Base-by-base conservation (phyloP, 2,329 filamentous ascomycete genomes). In the Chaetomiaceae sp. region DNA sequence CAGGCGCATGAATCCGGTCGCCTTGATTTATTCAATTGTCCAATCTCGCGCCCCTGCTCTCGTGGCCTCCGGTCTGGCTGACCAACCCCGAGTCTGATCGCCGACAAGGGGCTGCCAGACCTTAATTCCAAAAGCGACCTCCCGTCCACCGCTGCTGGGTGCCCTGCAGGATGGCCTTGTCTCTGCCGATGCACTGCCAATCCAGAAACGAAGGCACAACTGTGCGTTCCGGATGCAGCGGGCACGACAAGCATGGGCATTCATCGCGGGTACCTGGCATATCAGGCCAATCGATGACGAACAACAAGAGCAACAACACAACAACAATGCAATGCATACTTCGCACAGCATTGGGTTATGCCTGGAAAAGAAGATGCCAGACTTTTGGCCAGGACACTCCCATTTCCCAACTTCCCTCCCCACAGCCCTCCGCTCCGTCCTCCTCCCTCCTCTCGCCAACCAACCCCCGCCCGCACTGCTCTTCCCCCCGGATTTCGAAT, bases 41-140 rank as follows among this genome's bases (percentile, higher is more conserved):
- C 55, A 57, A 57, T 55, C 52, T 54, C 51, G 42, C 39, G 17
- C 41, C 41, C 23, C 30, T 31, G 33, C 39, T 25, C 35, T 23
- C 43, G 21, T 23, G 25, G 35, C 21, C 33, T 37, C 38, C 43
- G 10, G 17, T 21, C 30, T n/a, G 43, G 9, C 43, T 48, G 34
- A 50, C 45, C 46, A 44, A 46, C 48, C 48, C 46, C 37, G 34
- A 14, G 51, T 44, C 48, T 54, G 54, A 56, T 56, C 54, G 44
- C 34, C 54, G 48, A 50, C 51, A 44, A 50, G 54, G 54, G 50
- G 38, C 35, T 30, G 44, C 30, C 25, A 27, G n/a, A 50, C 25
- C 47, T 47, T 42, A 42, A 46, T 33, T 45, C 43, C 25, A 2
- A 27, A 27, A 27, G 25, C 10, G 6, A 27, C 25, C 19, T 23